A percentile compares a stretch with the other conserved stretches of the same genome.
phyloP scores from a whole-genome alignment of 352 stramenopile genomes.

The Globisporangium barbulae region DNA sequence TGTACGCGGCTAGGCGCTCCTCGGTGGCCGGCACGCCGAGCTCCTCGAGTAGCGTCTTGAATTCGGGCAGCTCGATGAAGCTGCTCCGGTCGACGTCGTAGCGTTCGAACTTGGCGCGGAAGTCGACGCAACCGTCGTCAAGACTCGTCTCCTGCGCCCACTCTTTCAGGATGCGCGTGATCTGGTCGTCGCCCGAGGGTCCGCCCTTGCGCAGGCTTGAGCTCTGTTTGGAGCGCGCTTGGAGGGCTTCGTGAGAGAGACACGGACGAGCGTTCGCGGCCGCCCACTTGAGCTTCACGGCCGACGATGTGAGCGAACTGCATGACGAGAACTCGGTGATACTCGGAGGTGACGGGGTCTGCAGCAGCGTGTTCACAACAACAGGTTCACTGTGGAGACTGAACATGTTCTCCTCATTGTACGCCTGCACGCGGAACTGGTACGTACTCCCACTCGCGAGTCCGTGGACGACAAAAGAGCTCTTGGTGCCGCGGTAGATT shows the following conservation, averaged over 20 bases:
- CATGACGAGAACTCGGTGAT: slow-evolving; percentile 29
- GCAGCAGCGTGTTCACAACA: slow-evolving; percentile 83
- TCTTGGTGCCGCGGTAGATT: slow-evolving; percentile 72
- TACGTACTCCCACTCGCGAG: slow-evolving; percentile 83
- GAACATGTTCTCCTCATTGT: slow-evolving; percentile 69
- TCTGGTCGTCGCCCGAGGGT: slow-evolving; percentile 45
- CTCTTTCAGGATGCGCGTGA: slow-evolving; percentile 79
- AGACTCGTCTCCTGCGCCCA: slow-evolving; percentile 80
- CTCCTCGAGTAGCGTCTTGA: slow-evolving; percentile 81
- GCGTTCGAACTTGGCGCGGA: slow-evolving; percentile 66
- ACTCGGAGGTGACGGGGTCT: slow-evolving; percentile 54
- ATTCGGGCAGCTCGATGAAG: slow-evolving; percentile 83
- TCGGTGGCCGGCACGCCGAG: slow-evolving; percentile 76
- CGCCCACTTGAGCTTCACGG: slow-evolving; percentile 58
- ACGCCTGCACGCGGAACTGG: slow-evolving; percentile 85
- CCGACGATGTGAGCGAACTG: slow-evolving; percentile 4
- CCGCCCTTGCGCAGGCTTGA: slow-evolving; percentile 22
- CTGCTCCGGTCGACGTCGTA: slow-evolving; percentile 71
- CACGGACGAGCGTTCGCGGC: slow-evolving; percentile 35
- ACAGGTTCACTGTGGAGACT: slow-evolving; percentile 71
- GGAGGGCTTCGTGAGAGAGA: slow-evolving; percentile 49
- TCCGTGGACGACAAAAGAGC: slow-evolving; percentile 71
- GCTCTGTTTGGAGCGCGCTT: slow-evolving; percentile 25
- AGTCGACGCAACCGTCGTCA: slow-evolving; percentile 69
- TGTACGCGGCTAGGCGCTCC: slow-evolving; percentile 81